These are phyloP conservation scores for Cladosporium sp. DNA, from an alignment of 2,329 filamentous ascomycete species.

Conservation along the genomic window DNA sequence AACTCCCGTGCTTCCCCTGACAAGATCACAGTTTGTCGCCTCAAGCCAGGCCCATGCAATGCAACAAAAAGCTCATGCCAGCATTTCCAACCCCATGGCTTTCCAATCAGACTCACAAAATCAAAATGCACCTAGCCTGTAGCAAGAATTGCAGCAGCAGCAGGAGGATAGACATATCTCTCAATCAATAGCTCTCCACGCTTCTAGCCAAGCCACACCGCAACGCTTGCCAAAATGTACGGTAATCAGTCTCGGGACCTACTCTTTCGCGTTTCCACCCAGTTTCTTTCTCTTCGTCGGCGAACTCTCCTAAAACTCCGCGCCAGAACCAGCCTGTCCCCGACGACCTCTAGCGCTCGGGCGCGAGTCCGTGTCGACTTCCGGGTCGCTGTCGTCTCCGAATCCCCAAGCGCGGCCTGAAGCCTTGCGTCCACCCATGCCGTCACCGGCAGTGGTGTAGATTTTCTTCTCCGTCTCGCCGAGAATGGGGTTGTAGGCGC, in stretches of 20 bases:
- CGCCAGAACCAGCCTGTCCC: slow-evolving; percentile 20
- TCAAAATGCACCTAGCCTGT: not conserved
- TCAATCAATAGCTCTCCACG: too few relatives aligned
- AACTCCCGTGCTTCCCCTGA: not conserved
- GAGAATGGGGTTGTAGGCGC: slow-evolving; percentile 36
- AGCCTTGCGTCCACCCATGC: slow-evolving; percentile 60
- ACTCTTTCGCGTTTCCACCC: not conserved
- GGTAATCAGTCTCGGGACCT: too few relatives aligned
- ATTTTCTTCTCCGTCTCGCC: slow-evolving; percentile 27
- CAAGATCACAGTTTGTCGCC: too few relatives aligned
- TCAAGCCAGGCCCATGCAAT: not conserved
- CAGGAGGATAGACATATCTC: not conserved
- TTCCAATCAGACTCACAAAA: not conserved
- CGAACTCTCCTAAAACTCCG: slow-evolving; percentile 10
- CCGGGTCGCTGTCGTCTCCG: slow-evolving; percentile 47
- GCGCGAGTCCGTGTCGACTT: slow-evolving; percentile 24
- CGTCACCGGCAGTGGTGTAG: slow-evolving; percentile 39
- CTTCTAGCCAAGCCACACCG: too few relatives aligned
- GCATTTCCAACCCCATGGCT: not conserved
- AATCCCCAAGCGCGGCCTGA: slow-evolving; percentile 54
- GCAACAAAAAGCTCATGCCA: not conserved
- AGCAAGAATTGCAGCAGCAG: not conserved
- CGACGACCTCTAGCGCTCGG: slow-evolving; percentile 21
- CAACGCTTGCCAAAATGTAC: too few relatives aligned
- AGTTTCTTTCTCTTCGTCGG: slow-evolving; percentile 12